Conservation (phyloP, 805 yeast genomes). For the Candida endomychidarum region DNA sequence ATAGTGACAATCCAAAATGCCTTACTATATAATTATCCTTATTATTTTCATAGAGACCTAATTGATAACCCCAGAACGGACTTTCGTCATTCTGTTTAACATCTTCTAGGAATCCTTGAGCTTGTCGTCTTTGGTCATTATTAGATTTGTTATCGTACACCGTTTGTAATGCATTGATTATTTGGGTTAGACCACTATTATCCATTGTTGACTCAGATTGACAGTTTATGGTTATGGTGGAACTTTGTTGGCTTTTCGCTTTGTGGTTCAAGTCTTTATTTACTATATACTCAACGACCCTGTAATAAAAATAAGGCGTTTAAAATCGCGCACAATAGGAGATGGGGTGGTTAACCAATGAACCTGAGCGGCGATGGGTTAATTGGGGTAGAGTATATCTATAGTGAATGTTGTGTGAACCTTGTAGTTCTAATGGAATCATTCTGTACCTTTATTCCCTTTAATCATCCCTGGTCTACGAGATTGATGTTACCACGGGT, state of each 20-base stretch:
- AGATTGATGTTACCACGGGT: too few relatives aligned
- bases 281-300: not conserved
- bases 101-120: constrained; percentile 67
- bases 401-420: too few relatives aligned
- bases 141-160: constrained; percentile 67
- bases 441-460: too few relatives aligned
- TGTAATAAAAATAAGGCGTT: constrained; percentile 6
- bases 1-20: constrained; percentile 83
- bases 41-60: constrained; percentile 64
- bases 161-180: constrained; percentile 72
- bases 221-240: too few relatives aligned
- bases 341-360: too few relatives aligned
- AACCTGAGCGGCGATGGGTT: too few relatives aligned
- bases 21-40: constrained; percentile 67
- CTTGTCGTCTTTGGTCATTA: constrained; percentile 54
- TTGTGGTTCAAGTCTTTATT: not conserved
- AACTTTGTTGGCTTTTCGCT: too few relatives aligned
- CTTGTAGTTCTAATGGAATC: too few relatives aligned
- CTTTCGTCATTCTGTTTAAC: constrained; percentile 78
- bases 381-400: not conserved
- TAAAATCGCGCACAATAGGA: constrained; percentile 6
- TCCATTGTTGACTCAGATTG: too few relatives aligned
- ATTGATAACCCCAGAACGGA: constrained; percentile 89
- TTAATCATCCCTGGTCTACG: too few relatives aligned
- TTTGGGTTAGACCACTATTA: constrained; percentile 60